Evolutionary conservation across 2,329 filamentous ascomycete species (phyloP).

Genomic region (Ophioceras dolichostomum): DNA sequence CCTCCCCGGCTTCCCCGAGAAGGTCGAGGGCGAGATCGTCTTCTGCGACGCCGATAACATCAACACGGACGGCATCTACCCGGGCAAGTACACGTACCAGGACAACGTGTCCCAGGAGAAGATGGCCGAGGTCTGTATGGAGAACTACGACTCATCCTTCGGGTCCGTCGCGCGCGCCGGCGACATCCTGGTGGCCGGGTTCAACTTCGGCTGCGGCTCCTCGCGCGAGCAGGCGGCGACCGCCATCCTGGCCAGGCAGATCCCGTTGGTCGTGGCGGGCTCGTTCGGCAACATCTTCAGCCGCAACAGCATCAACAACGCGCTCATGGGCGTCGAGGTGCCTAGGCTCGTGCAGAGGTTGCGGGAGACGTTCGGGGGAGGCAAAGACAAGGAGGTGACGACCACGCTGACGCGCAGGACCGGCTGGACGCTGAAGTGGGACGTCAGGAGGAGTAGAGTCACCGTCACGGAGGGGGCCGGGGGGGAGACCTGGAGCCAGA

Average conservation of each 20-base stretch:
- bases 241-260: constrained; percentile 67
- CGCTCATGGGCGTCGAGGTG: constrained; percentile 58
- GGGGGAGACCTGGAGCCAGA: constrained; percentile 62
- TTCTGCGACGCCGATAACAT: constrained; percentile 76
- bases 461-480: constrained; percentile 51
- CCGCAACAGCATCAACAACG: constrained; percentile 62
- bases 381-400: constrained; percentile 23
- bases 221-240: constrained; percentile 84
- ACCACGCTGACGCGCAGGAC: constrained; percentile 60
- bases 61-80: constrained; percentile 88
- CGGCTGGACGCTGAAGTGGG: constrained; percentile 76
- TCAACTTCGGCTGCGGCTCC: constrained; percentile 78
- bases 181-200: constrained; percentile 77
- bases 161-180: constrained; percentile 46
- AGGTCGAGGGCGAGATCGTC: constrained; percentile 73
- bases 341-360: constrained; percentile 54
- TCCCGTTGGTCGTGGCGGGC: constrained; percentile 67
- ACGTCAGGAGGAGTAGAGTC: constrained; percentile 60
- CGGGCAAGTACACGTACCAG: constrained; percentile 78
- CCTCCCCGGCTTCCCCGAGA: constrained; percentile 75
- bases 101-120: constrained; percentile 63
- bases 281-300: constrained; percentile 79
- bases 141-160: constrained; percentile 79
- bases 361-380: constrained; percentile 39
- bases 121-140: constrained; percentile 88